Base-by-base conservation (phyloP, 768 basidiomycete genomes). In the Hypsizygus marmoreus region DNA sequence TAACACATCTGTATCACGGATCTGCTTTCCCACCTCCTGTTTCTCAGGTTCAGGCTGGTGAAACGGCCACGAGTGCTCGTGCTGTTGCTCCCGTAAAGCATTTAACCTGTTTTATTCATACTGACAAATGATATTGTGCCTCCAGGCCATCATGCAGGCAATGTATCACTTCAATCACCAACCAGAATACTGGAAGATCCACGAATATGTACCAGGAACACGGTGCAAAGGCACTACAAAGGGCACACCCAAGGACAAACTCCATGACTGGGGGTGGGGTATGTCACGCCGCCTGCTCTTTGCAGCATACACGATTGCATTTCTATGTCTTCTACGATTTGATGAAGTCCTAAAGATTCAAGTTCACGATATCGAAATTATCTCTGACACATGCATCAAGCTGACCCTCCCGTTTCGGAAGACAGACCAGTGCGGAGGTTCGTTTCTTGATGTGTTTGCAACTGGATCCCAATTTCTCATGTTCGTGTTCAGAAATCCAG, bases 311-410 rank as follows among this genome's bases (percentile, higher is more conserved):
- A 60, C 60, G 1, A 34, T 70, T 10, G 54, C 68, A 3, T 71
- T 68, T 37, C 13, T 64, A 0, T 71, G 68, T 35, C 35, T 71
- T 5, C 54, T 70, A 0, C 62, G 60, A 3, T 57, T 65, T 37
- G 65, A 69, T 40, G 67, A 71, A 35, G 68, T 64, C 0, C 53
- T 71, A 0, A 68, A 67, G 32, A 64, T 71, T n/a, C 53, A 62
- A 26, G 20, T 52, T 4, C 54, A 65, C 14, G 48, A 71, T 13
- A 50, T 69, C 8, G 38, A 38, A 3, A 7, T 50, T 23, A 11
- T 55, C 7, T 20, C 22, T n/a, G 46, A 43, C 2, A 28, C 23
- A 1, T 37, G 47, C 10, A 45, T 64, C 9, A 45, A 49, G 13
- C 47, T 68, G n/a, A 54, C 40, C 2, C 42, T 68, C 6, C 53